phyloP scores from a whole-genome alignment of 305 asterid genomes.

The Fraxinus dipetala region DNA sequence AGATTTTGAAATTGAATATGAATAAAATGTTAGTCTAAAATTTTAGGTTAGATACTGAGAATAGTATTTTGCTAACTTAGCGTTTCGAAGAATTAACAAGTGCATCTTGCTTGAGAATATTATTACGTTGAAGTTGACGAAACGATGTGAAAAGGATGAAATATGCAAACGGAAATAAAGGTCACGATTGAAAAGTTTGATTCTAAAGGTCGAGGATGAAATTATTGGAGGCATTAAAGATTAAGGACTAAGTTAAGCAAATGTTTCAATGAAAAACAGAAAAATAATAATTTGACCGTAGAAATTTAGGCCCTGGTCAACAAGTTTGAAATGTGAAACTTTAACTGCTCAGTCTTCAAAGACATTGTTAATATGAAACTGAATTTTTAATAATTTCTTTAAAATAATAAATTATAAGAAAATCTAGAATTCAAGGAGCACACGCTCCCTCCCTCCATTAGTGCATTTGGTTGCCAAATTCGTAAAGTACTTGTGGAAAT shows the following conservation, averaged over 20 bases:
- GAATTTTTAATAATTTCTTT: background rate
- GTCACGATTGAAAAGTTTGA: background rate
- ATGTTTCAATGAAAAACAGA: background rate
- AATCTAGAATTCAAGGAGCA: background rate
- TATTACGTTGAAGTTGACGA: background rate
- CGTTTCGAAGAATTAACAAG: background rate
- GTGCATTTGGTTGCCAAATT: background rate
- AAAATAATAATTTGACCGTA: background rate
- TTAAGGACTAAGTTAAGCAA: background rate
- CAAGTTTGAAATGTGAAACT: background rate
- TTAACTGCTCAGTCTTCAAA: background rate
- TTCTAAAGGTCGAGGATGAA: background rate
- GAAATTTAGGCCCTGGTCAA: background rate
- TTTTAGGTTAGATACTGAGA: background rate
- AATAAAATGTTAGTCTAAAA: background rate
- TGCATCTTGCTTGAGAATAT: background rate
- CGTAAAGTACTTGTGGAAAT: background rate
- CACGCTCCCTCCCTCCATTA: background rate
- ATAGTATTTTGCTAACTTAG: background rate
- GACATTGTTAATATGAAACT: background rate
- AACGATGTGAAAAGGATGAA: background rate
- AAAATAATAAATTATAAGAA: background rate
- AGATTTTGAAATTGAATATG: background rate
- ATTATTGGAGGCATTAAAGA: background rate
- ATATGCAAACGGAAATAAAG: background rate